A percentile compares a stretch with the other conserved stretches of the same genome.
These are phyloP conservation scores for Alloteropsis semialata DNA, from an alignment of 176 grass and related monocot species.

Conservation along the genomic window DNA sequence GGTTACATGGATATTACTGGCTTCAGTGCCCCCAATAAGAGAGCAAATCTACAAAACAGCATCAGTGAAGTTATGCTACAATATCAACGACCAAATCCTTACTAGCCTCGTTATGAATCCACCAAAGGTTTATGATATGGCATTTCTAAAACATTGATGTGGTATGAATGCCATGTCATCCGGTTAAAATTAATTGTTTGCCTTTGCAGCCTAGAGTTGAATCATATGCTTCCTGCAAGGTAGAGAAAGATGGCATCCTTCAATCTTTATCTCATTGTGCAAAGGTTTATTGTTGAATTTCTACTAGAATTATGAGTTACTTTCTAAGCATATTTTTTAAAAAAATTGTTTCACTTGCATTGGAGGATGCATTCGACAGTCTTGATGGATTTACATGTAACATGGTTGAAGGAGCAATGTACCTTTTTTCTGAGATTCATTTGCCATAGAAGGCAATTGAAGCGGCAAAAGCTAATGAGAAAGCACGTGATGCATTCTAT, in stretches of 20 bases:
- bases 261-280: constrained; percentile 76
- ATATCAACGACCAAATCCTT: constrained; percentile 92
- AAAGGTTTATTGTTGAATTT: constrained; percentile 49
- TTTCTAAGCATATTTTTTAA: background rate
- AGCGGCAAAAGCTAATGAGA: constrained; percentile 60
- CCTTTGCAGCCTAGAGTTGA: constrained; percentile 65
- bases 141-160: constrained; percentile 9
- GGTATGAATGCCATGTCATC: background rate
- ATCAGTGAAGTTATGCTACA: constrained; percentile 93
- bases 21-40: constrained; percentile 72
- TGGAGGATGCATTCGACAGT: constrained; percentile 72
- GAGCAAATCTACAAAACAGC: constrained; percentile 96
- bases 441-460: constrained; percentile 70
- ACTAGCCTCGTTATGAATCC: constrained; percentile 87
- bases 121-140: constrained; percentile 58
- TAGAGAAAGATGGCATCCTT: constrained; percentile 85
- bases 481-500: constrained; percentile 72
- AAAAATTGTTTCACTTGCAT: constrained; percentile 27
- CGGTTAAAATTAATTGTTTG: constrained; percentile 1
- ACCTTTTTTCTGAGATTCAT: constrained; percentile 58
- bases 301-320: background rate
- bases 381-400: constrained; percentile 85
- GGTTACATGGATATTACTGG: constrained; percentile 95
- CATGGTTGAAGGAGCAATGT: constrained; percentile 88
- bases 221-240: constrained; percentile 75